Conservation (phyloP, 345 rosid genomes). For the Camelina laxa region DNA sequence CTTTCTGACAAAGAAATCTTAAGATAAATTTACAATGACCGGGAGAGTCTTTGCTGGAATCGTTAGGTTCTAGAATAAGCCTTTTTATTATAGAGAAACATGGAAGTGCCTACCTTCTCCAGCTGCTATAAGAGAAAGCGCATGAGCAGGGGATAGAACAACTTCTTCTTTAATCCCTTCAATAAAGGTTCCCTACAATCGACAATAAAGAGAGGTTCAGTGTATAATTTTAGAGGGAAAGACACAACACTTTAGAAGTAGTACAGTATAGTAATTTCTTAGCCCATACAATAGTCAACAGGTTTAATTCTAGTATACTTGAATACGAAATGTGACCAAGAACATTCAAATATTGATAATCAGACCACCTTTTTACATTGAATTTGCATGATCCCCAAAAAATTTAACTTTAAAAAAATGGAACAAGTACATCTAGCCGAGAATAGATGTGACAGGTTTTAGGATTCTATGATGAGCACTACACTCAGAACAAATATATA, state of each 20-base stretch:
- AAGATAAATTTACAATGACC: neutral
- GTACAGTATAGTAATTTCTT: neutral
- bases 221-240: constrained; percentile 14
- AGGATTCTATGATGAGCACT: constrained; percentile 20
- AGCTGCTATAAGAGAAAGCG: constrained; percentile 96
- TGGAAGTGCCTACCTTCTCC: constrained; percentile 76
- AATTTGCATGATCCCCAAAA: constrained; percentile 7
- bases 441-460: constrained; percentile 11
- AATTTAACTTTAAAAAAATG: neutral
- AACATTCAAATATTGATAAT: constrained; percentile 23
- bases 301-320: constrained; percentile 14
- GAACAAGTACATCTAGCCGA: constrained; percentile 10
- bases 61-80: constrained; percentile 21
- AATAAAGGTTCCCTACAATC: constrained; percentile 87
- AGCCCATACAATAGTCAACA: constrained; percentile 1
- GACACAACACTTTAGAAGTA: constrained; percentile 16
- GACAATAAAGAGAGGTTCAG: constrained; percentile 24
- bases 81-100: constrained; percentile 27
- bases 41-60: neutral
- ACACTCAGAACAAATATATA: constrained; percentile 24
- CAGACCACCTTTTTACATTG: constrained; percentile 5
- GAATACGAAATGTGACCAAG: constrained; percentile 19
- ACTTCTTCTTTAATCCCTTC: constrained; percentile 99
- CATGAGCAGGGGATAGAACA: constrained; percentile 98
- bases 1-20: constrained; percentile 13